phyloP scores from a whole-genome alignment of 371 early-diverging fungal genomes.

The Nematocida parisii region DNA sequence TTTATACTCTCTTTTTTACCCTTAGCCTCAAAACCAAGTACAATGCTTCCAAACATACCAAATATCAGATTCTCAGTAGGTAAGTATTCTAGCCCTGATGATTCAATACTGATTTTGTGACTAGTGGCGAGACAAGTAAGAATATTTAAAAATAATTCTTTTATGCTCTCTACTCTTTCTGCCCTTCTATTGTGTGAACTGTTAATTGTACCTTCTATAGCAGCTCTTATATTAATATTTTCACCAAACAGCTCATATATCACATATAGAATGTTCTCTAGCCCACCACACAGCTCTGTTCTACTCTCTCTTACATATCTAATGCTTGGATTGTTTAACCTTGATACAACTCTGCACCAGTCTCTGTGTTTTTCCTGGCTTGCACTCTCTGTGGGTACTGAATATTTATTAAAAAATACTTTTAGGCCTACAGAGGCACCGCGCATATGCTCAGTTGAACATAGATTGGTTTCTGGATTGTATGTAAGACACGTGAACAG shows the following conservation, averaged over 20 bases:
- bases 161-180: no score
- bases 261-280: background rate
- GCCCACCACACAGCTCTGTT: background rate
- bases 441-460: background rate
- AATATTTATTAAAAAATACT: background rate
- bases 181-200: no score
- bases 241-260: background rate
- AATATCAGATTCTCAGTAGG: no score
- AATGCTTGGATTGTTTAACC: background rate
- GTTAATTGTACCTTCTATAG: no score
- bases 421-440: background rate
- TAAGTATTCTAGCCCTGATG: no score
- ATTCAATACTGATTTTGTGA: no score
- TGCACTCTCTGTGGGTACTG: background rate
- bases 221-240: no score
- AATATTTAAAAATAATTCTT: no score
- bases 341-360: background rate
- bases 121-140: no score
- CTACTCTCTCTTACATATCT: background rate
- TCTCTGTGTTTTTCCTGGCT: background rate
- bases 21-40: no score
- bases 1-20: no score
- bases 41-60: no score
- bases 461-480: background rate
- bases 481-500: background rate